These are phyloP conservation scores for Neonectria hederae DNA, from an alignment of 2,329 filamentous ascomycete species.

Conservation along the genomic window DNA sequence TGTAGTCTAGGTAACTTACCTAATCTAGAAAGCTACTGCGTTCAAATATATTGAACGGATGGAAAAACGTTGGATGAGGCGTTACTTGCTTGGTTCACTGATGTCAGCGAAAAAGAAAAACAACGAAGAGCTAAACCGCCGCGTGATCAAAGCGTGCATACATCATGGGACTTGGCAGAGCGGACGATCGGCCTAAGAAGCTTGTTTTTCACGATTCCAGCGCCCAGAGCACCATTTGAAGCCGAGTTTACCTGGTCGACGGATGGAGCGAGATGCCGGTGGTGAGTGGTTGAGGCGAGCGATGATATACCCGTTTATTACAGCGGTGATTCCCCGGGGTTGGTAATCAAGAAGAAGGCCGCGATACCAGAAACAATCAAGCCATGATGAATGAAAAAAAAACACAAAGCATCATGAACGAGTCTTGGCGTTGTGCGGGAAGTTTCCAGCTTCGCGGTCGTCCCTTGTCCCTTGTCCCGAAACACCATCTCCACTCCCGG, in stretches of 20 bases:
- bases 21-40: too few relatives aligned
- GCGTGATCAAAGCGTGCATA: neutral
- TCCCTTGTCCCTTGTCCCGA: too few relatives aligned
- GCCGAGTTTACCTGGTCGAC: neutral
- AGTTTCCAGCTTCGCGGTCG: constrained; percentile 18
- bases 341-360: neutral
- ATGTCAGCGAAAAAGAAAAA: neutral
- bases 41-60: too few relatives aligned
- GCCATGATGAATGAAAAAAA: neutral
- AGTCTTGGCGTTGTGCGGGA: constrained; percentile 16
- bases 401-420: constrained; percentile 2
- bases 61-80: too few relatives aligned
- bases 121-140: neutral
- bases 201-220: neutral
- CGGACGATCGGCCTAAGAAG: neutral
- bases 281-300: too few relatives aligned
- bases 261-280: neutral
- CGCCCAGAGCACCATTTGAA: neutral
- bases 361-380: neutral
- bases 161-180: neutral
- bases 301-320: too few relatives aligned
- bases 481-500: neutral
- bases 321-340: neutral
- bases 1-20: too few relatives aligned
- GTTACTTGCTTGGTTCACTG: too few relatives aligned